Evolutionary conservation across 2,329 filamentous ascomycete species (phyloP), one percentile per base, ranked within the genome.

Genomic region (Phaeophleospora eucalypticola): DNA sequence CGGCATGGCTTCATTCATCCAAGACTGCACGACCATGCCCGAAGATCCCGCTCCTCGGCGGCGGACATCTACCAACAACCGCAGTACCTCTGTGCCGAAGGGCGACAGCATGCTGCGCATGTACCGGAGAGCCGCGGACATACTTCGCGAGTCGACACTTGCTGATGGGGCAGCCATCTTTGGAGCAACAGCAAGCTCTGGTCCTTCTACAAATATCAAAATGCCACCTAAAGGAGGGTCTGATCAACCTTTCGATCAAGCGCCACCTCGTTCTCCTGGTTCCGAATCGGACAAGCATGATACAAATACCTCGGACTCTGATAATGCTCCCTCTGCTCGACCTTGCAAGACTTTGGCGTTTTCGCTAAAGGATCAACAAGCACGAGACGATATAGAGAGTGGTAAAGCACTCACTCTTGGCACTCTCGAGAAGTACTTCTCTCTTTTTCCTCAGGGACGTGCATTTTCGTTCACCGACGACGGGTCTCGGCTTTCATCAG

Each of bases 1-100:
- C 15, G 76, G 77, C 1, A 64, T 81, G 21, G 76, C 74, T 2
- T 68, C 70, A 15, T 81, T 68, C 46, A 63, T 68, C 36, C 59
- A 66, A 39, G 44, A 51, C 10, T 52, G 49, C 45, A 36, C 43
- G 14, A 39, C 41, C 4, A 24, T 48, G 14, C 43, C 44, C 12
- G 45, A 52, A 38, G 41, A 21, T 19, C 32, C 38, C 32, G 12
- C 16, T 17, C 7, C 14, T 36, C 38, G 52, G 20, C 48, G 52
- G 15, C 44, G 38, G 17, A 19, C 52, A 16, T 37, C 47, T n/a
- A 49, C 41, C n/a, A 48, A 44, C 15, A 45, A 33, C 1, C 37
- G 27, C 7, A 18, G 19, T 14, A 35, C 39, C 33, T 24, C 44
- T 6, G 19, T 37, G 12, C 20, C 20, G 14, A 53, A 41, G 36